Evolutionary conservation across 208 protist genomes (phyloP), one percentile per base, ranked within the genome.

Genomic region (Trypanosoma platydactyli): DNA sequence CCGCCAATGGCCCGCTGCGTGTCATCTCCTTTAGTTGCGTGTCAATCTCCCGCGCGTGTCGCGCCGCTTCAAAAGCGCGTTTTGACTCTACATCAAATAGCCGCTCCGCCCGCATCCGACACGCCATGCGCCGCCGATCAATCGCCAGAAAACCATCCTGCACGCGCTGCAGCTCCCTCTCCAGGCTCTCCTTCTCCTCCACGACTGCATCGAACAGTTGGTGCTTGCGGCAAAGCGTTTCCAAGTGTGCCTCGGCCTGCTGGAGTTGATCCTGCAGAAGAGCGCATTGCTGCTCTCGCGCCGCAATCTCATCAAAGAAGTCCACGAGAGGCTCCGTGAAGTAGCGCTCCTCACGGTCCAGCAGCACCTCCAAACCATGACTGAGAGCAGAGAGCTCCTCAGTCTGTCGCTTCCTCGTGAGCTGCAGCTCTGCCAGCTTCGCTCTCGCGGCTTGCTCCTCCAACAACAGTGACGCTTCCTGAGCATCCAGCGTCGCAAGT

Each of bases 341-440:
- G 76, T 88, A 91, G 59, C 82, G 80, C 74, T 91, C 80, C 51
- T 91, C 82, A n/a, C 68, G 79, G 61, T 88, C 81, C 20, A 86
- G 68, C 73, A 91, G 73, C 64, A 70, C 48, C 15, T 82, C 68
- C 83, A 82, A 91, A 18, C 82, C 85, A 12, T 68, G 68, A 67
- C 82, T 89, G 56, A 91, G 75, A 16, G 50, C 52, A 24, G 77
- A 70, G 73, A 84, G 81, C 79, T 86, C 80, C 53, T 86, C 81
- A 38, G 77, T 70, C 60, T 82, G 76, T 40, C 68, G 57, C 53
- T 69, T 42, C 22, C 77, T 78, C 13, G 44, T 56, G 24, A 61
- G 41, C 61, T 74, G 73, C 45, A 86, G 64, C 55, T 88, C 81
- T 13, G 63, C 72, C 57, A 86, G 52, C 64, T 71, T 66, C 45